Evolutionary conservation across 2,329 filamentous ascomycete species (phyloP), one percentile per base, ranked within the genome.

Genomic region (Xylariaceae sp.): DNA sequence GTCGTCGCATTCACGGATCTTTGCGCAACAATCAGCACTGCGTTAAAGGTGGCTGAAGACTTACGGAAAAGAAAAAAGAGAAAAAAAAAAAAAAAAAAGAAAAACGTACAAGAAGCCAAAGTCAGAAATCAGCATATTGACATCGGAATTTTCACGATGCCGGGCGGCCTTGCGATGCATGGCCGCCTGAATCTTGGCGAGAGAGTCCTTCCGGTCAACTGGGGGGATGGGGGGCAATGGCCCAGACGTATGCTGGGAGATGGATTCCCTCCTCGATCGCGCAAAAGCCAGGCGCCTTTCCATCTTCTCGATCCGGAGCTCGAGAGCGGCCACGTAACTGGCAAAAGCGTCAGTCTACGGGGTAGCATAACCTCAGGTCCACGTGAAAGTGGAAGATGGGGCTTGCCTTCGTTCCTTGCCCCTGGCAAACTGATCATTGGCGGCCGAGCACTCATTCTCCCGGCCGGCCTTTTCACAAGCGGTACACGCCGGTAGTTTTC

Each of bases 1-100:
- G 91, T 92, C 0, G 91, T 96, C 31, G 94, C 91, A 74, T 96
- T 95, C 67, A 99, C 89, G 4, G 92, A 90, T 53, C 90, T 94
- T 64, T 12, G 47, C 19, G 19, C 37, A 12, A 35, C 31, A 5
- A 49, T 55, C 44, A 61, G 56, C 60, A 60, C 58, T 47, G 47
- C 41, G 47, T 29, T 41, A 37, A 34, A 37, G 47, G 45, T n/a
- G 2, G 5, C 35, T 11, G 39, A 51, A 19, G 19, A 19, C 19
- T 19, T 19, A 19, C 19, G 19, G 19, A 19, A 19, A 19, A 19
- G n/a, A 19, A 19, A 19, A 19, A 19, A 19, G 19, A 19, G 19
- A 19, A 19, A 19, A 19, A 19, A 19, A 19, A 19, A 19, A 19
- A 19, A 19, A 19, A 1, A 49, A 29, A 9, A 46, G 34, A 41